phyloP scores from a whole-genome alignment of 2,329 filamentous ascomycete species.

The Talaromyces sp. region DNA sequence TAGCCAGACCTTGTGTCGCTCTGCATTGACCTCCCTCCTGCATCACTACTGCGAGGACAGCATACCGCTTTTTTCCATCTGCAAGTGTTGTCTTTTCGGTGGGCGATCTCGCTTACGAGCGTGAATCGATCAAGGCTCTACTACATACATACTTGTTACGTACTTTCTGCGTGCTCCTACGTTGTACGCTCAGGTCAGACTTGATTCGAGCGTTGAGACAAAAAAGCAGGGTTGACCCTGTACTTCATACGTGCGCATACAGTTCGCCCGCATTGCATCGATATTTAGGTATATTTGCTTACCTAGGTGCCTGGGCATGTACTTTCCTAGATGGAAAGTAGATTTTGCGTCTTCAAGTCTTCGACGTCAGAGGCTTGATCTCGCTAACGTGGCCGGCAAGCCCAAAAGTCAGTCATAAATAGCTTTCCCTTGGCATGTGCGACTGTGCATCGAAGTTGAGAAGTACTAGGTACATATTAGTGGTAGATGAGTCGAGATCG shows the following conservation, averaged over 20 bases:
- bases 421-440: neutral
- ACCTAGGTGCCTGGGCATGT: neutral
- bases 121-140: neutral
- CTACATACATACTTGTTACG: neutral
- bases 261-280: neutral
- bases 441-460: neutral
- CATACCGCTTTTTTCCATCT: constrained; percentile 1
- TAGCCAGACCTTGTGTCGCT: neutral
- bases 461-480: neutral
- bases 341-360: neutral
- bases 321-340: neutral
- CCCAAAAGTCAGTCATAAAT: neutral
- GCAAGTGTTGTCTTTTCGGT: neutral
- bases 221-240: neutral
- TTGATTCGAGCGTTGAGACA: neutral
- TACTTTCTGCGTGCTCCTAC: neutral
- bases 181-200: neutral
- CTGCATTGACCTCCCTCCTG: neutral
- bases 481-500: neutral
- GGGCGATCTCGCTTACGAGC: neutral
- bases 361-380: constrained; percentile 12
- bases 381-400: neutral
- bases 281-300: neutral
- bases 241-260: neutral
- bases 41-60: neutral